Evolutionary conservation across 768 basidiomycete species (phyloP).

Genomic region (Hysterangium stoloniferum): DNA sequence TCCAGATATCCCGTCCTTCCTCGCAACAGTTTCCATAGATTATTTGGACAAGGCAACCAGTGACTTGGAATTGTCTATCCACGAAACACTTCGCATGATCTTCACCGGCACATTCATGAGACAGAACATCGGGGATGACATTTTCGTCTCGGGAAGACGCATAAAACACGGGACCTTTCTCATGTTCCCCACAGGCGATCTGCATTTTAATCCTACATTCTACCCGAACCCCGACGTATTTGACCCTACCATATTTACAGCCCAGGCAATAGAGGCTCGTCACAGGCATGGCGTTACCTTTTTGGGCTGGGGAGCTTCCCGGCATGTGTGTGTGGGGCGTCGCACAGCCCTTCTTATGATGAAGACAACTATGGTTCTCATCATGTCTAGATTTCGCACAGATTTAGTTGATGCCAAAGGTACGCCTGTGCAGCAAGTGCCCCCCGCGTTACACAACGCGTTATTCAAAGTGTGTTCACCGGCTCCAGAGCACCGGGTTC

Average conservation of each 20-base stretch:
- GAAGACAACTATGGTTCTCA: not conserved
- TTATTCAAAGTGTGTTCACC: not conserved
- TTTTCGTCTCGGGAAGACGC: no score
- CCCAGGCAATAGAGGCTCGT: not conserved
- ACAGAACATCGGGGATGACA: not conserved
- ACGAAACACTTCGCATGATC: no score
- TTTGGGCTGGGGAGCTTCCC: not conserved
- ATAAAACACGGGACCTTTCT: not conserved
- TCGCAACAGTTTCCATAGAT: not conserved
- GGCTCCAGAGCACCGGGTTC: not conserved
- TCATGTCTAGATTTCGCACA: not conserved
- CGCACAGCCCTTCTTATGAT: not conserved
- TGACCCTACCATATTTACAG: not conserved
- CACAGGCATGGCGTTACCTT: not conserved
- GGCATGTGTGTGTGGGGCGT: not conserved
- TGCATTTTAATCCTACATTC: no score
- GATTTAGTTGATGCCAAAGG: not conserved
- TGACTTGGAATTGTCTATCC: not conserved
- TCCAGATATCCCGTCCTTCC: no score
- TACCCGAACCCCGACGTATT: not conserved
- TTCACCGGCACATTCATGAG: not conserved
- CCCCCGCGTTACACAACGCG: not conserved
- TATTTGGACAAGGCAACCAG: not conserved
- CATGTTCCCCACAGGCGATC: not conserved
- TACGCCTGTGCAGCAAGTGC: not conserved